These are phyloP conservation scores for Danielia oregonensis DNA, from an alignment of 805 yeast genomes.

Conservation along the genomic window DNA sequence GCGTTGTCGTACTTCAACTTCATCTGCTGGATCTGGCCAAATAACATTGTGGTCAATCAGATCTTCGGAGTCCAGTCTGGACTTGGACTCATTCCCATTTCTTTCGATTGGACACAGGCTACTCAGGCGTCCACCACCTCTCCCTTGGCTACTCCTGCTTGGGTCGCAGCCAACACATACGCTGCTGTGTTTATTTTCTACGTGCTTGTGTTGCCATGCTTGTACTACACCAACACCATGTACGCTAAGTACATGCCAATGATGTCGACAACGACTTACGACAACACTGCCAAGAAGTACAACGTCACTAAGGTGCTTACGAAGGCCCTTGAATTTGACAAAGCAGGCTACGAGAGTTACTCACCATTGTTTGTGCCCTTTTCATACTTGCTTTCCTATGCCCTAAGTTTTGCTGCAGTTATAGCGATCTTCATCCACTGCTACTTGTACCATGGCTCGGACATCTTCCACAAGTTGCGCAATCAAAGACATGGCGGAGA, in stretches of 20 bases:
- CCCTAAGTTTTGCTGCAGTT: slow-evolving; percentile 20
- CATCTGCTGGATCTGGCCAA: slow-evolving; percentile 12
- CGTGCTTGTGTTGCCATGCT: slow-evolving; percentile 12
- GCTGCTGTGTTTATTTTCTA: slow-evolving; percentile 15
- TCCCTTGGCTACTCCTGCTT: slow-evolving; percentile 17
- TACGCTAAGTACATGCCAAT: slow-evolving; percentile 22
- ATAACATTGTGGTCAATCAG: slow-evolving; percentile 10
- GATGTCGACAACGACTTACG: slow-evolving; percentile 18
- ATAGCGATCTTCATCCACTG: slow-evolving; percentile 19
- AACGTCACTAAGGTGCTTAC: slow-evolving; percentile 17
- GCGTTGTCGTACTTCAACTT: slow-evolving; percentile 10
- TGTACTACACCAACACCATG: slow-evolving; percentile 21
- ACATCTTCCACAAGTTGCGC: slow-evolving; percentile 13
- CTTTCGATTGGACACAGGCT: slow-evolving; percentile 17
- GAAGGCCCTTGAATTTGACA: slow-evolving; percentile 12
- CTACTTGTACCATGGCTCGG: slow-evolving; percentile 17
- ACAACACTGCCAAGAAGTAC: slow-evolving; percentile 15
- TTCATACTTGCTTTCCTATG: slow-evolving; percentile 18
- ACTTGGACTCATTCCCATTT: slow-evolving; percentile 11
- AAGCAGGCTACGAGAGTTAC: slow-evolving; percentile 14
- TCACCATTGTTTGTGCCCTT: slow-evolving; percentile 19
- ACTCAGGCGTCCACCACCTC: slow-evolving; percentile 16
- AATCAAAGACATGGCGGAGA: slow-evolving; percentile 15
- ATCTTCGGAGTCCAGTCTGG: slow-evolving; percentile 10
- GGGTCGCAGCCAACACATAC: slow-evolving; percentile 17